Conservation (phyloP, 441 rosid genomes). For the Theobroma grandiflorum region DNA sequence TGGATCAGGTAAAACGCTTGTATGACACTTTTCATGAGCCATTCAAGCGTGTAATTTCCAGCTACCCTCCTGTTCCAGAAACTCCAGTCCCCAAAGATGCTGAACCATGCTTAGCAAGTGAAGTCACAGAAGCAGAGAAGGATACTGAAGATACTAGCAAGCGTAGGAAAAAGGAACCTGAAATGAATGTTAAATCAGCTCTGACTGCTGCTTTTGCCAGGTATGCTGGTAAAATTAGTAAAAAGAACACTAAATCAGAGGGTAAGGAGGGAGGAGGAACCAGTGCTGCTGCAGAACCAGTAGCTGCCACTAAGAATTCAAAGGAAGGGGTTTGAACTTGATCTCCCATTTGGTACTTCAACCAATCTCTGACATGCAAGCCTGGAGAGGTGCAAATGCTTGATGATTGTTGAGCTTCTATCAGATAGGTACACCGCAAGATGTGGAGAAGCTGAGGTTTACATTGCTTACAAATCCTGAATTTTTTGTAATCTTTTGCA, state of each 20-base stretch:
- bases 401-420: background rate
- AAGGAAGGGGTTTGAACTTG: conserved; percentile 31
- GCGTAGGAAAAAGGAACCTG: conserved; percentile 67
- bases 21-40: conserved; percentile 96
- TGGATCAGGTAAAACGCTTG: conserved; percentile 79
- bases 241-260: conserved; percentile 40
- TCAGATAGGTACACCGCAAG: background rate
- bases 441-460: background rate
- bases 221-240: conserved; percentile 60
- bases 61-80: conserved; percentile 56
- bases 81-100: conserved; percentile 42
- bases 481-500: background rate
- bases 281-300: conserved; percentile 39
- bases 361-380: background rate
- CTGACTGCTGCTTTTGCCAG: conserved; percentile 80
- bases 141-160: conserved; percentile 54
- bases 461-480: background rate
- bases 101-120: conserved; percentile 48
- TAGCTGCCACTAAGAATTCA: conserved; percentile 27
- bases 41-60: conserved; percentile 73
- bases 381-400: background rate
- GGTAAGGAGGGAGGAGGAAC: conserved; percentile 45
- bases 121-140: conserved; percentile 47
- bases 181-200: conserved; percentile 72
- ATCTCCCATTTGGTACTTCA: conserved; percentile 21